A percentile compares a stretch with the other conserved stretches of the same genome.
These are phyloP conservation scores for Scedosporium apiospermum DNA, from an alignment of 2,329 filamentous ascomycete species.

Conservation along the genomic window DNA sequence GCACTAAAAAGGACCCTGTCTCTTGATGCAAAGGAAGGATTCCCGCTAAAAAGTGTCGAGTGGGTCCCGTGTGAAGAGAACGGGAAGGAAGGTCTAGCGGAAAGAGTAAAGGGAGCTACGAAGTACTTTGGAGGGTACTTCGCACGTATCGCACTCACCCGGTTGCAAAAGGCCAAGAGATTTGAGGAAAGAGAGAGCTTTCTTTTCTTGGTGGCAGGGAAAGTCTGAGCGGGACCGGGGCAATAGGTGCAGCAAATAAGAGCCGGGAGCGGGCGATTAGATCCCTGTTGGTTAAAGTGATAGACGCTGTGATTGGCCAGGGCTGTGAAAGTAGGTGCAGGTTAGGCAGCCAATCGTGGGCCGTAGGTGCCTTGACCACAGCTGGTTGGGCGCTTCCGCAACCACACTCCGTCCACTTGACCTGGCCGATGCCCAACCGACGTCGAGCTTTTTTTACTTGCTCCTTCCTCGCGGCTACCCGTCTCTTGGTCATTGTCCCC, in stretches of 20 bases:
- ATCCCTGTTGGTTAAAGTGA: constrained; percentile 24
- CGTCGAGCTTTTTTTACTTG: not conserved
- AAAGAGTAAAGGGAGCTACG: not conserved
- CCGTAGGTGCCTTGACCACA: constrained; percentile 18
- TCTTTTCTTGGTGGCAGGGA: not conserved
- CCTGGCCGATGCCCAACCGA: constrained; percentile 7
- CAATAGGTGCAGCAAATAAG: constrained; percentile 3
- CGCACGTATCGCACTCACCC: too few species aligned
- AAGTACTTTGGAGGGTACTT: not conserved
- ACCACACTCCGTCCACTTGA: constrained; percentile 1
- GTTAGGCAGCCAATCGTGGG: constrained; percentile 24
- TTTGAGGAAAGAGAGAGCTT: not conserved
- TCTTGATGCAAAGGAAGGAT: not conserved
- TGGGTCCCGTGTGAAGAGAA: not conserved
- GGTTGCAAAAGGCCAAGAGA: not conserved
- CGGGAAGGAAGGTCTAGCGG: not conserved
- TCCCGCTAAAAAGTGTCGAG: not conserved
- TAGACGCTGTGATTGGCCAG: constrained; percentile 23
- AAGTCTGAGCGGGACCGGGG: not conserved
- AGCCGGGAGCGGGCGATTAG: constrained; percentile 21
- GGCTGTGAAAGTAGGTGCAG: constrained; percentile 16
- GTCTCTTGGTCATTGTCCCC: not conserved
- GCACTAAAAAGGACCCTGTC: not conserved
- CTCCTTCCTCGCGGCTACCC: not conserved
- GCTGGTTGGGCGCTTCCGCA: constrained; percentile 22